Evolutionary conservation across 257 asterid genomes (phyloP), one percentile per base, ranked within the genome.

Genomic region (Solanum pennellii): DNA sequence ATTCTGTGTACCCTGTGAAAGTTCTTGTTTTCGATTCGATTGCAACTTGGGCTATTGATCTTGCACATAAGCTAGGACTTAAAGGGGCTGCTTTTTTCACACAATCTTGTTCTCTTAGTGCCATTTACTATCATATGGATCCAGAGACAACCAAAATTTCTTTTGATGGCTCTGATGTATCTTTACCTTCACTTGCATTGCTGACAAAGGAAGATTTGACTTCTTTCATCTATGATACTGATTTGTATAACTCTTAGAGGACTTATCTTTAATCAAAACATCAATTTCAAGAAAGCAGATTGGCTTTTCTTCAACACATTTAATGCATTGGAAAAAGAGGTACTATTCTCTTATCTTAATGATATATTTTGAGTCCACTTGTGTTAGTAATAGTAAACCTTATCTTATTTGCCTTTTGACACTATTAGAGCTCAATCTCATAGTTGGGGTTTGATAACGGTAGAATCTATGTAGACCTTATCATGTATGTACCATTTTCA

Each of bases 291-390:
- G 35, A 83, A 87, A 42, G 92, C 87, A 52, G 92, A 93, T 89
- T 92, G 92, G 91, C 56, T 92, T 75, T 89, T 93, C 9, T 82
- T 92, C 92, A 93, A 93, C 89, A 88, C 93, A 14, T 77, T 44
- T 44, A 12, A 77, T 18, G 23, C 12, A 5, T 44, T 77, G 65
- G 83, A 77, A 21, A 45, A n/a, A 16, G 83, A 77, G 83, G 83
- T 77, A 44, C n/a, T 60, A 18, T 6, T 35, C 47, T 72, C 45
- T 33, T 33, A 33, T 3, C 23, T 69, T 14, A 27, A 31, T 29
- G 18, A 14, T 5, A 65, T 13, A 9, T 9, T 65, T 65, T 68
- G 0, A 21, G 6, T 60, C 68, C 66, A 66, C 3, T 45, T 45
- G 56, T 45, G 56, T 45, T 45, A 45, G 49, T 39, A 39, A 35